These are phyloP conservation scores for Pichia paraexigua DNA, from an alignment of 805 yeast genomes.

Conservation along the genomic window DNA sequence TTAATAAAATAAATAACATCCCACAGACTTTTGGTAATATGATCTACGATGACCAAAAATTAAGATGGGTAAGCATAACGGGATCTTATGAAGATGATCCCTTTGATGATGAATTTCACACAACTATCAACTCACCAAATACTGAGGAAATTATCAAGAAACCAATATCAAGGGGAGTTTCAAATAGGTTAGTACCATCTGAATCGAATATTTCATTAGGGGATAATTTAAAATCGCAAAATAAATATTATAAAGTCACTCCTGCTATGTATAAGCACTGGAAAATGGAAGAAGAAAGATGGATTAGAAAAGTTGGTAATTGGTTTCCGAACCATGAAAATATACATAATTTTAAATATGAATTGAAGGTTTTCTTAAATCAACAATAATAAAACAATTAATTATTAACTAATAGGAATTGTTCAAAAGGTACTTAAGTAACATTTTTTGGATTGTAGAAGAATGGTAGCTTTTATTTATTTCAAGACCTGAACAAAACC, in stretches of 20 bases:
- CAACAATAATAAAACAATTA: constrained; percentile 14
- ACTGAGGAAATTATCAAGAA: neutral
- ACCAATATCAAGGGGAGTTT: constrained; percentile 13
- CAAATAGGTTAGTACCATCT: constrained; percentile 8
- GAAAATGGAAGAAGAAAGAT: constrained; percentile 27
- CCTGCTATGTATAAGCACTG: constrained; percentile 23
- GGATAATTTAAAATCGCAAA: constrained; percentile 5
- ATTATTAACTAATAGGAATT: neutral
- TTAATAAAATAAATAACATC: constrained; percentile 5
- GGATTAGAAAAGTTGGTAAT: constrained; percentile 29
- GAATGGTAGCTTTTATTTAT: no score
- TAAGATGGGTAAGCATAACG: constrained; percentile 50
- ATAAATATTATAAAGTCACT: constrained; percentile 18
- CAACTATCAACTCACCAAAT: constrained; percentile 6
- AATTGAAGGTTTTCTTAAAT: constrained; percentile 23
- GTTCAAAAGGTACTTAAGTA: no score
- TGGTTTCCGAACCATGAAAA: constrained; percentile 28
- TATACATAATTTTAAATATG: constrained; percentile 23
- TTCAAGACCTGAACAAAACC: no score
- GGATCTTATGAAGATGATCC: constrained; percentile 37
- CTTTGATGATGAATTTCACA: constrained; percentile 44
- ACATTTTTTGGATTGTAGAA: no score
- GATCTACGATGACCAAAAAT: constrained; percentile 50
- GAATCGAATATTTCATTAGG: constrained; percentile 10
- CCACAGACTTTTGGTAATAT: constrained; percentile 43